Conservation (phyloP, 2,329 filamentous ascomycete species). For the Microascus cirrosus region DNA sequence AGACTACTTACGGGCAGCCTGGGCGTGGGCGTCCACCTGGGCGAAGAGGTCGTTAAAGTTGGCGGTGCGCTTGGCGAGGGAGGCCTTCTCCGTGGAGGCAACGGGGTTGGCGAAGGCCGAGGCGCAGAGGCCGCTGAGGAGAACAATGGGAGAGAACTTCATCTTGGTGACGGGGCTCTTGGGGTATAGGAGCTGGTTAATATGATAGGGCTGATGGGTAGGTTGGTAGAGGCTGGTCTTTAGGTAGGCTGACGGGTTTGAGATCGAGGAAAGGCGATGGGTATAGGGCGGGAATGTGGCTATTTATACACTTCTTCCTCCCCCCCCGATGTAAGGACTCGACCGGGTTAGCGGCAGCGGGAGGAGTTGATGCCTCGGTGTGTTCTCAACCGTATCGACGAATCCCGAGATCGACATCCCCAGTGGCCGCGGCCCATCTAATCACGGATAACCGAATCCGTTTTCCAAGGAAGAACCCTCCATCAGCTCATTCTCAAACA, state of each 20-base stretch:
- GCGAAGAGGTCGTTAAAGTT: conserved; percentile 3
- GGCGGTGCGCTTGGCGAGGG: conserved; percentile 1
- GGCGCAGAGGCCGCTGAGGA: neutral
- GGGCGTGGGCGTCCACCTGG: conserved; percentile 2
- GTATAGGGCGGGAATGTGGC: neutral
- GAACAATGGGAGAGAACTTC: neutral
- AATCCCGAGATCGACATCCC: too few species aligned
- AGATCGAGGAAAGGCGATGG: neutral
- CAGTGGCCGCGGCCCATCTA: too few species aligned
- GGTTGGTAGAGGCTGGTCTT: neutral
- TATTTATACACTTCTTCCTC: neutral
- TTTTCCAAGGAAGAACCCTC: too few species aligned
- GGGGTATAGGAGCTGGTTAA: neutral
- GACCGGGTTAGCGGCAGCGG: neutral
- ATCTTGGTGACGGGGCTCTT: neutral
- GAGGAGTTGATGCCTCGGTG: too few species aligned
- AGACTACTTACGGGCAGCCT: neutral
- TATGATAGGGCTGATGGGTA: neutral
- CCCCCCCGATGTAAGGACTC: neutral
- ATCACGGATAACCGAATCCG: too few species aligned
- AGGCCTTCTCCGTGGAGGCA: neutral
- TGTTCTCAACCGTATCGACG: too few species aligned
- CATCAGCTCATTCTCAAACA: too few species aligned
- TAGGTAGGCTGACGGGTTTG: neutral
- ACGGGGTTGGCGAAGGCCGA: neutral